Conservation (phyloP, 1,284 basidiomycete genomes). For the Flammula alnicola region DNA sequence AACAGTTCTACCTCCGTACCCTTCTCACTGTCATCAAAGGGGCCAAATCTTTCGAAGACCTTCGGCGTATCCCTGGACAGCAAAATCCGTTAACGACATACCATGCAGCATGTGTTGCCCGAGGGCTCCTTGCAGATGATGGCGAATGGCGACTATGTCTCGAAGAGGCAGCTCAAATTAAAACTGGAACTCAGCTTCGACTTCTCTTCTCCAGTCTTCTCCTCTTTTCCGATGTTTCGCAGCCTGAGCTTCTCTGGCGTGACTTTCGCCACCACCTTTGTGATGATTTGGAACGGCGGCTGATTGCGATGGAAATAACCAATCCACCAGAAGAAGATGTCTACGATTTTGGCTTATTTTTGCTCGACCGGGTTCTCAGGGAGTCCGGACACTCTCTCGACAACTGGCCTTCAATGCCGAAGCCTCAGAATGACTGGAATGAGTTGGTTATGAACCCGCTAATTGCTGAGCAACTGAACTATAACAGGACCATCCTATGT, state of each 20-base stretch:
- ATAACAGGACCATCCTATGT: too few species aligned
- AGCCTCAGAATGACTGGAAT: too few species aligned
- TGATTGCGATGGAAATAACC: conserved; percentile 19
- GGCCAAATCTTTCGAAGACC: conserved; percentile 34
- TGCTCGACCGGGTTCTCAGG: conserved; percentile 30
- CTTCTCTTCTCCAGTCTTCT: too few species aligned
- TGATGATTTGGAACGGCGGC: conserved; percentile 38
- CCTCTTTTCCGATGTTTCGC: too few species aligned
- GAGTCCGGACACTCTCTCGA: conserved; percentile 25
- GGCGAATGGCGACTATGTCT: conserved; percentile 45
- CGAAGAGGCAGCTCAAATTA: too few species aligned
- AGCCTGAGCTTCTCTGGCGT: too few species aligned
- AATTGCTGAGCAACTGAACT: too few species aligned
- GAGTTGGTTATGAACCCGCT: too few species aligned
- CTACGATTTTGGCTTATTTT: conserved; percentile 34
- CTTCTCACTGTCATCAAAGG: conserved; percentile 38
- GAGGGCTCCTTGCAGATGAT: conserved; percentile 49
- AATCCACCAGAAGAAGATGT: too few species aligned
- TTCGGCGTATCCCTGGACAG: too few species aligned
- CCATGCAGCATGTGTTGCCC: conserved; percentile 41
- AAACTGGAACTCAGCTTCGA: too few species aligned
- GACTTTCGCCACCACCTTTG: conserved; percentile 40
- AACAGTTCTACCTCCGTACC: conserved; percentile 39
- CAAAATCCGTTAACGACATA: conserved; percentile 26
- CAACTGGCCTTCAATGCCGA: conserved; percentile 37